Conservation (phyloP, 1,284 basidiomycete genomes). For the Cutaneotrichosporon cyanovorans region DNA sequence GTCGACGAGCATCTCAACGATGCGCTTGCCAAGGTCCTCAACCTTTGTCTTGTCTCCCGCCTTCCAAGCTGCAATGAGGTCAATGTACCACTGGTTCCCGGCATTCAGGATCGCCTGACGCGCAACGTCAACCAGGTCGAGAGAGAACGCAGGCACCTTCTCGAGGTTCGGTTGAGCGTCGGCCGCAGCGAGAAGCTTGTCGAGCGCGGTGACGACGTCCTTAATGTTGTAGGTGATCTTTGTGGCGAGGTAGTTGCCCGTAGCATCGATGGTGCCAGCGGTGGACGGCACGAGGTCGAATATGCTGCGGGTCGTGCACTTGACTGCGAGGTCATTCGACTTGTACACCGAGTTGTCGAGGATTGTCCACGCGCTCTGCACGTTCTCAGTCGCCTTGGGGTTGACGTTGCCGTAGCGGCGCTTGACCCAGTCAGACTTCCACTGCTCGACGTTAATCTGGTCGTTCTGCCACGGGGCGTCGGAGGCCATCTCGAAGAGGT, state of each 20-base stretch:
- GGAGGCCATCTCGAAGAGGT: constrained; percentile 48
- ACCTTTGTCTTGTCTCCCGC: not conserved
- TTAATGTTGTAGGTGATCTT: constrained; percentile 46
- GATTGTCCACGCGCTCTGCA: constrained; percentile 45
- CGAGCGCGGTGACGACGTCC: constrained; percentile 45
- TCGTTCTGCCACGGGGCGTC: constrained; percentile 48
- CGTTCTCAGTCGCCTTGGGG: constrained; percentile 26
- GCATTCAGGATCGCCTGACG: constrained; percentile 48
- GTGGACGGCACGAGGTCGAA: constrained; percentile 43
- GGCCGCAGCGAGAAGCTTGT: constrained; percentile 39
- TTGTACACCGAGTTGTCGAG: constrained; percentile 47
- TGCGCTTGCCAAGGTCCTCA: not conserved
- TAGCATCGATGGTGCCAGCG: constrained; percentile 42
- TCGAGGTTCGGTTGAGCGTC: constrained; percentile 22
- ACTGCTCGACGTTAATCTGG: constrained; percentile 37
- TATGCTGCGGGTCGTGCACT: constrained; percentile 48
- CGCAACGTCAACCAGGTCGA: constrained; percentile 48
- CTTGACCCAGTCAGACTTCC: constrained; percentile 42
- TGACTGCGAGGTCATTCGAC: constrained; percentile 39
- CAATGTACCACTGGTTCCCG: constrained; percentile 43
- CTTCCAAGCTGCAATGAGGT: constrained; percentile 8
- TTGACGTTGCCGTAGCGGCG: constrained; percentile 42
- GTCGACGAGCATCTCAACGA: constrained; percentile 42
- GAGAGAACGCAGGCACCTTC: constrained; percentile 42
- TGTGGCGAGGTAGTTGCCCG: constrained; percentile 42